Evolutionary conservation across 2,329 filamentous ascomycete species (phyloP).

Genomic region (Phialocephala sp.): DNA sequence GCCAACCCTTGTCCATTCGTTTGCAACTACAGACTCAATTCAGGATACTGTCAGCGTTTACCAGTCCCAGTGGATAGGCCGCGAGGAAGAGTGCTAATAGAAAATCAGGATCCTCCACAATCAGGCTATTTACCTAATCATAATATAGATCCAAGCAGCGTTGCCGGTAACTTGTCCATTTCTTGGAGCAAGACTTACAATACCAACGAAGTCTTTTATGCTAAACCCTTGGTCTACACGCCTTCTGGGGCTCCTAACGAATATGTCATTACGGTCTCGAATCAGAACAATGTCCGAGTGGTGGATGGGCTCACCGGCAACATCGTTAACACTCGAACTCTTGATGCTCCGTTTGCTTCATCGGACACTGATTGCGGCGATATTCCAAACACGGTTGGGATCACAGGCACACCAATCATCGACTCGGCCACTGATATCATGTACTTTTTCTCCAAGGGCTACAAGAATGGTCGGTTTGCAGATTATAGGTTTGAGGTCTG

Average conservation of each 20-base stretch:
- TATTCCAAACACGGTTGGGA: conserved; percentile 28
- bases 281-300: conserved; percentile 63
- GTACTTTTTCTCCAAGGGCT: conserved; percentile 31
- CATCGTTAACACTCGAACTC: conserved; percentile 53
- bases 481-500: neutral
- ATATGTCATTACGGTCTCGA: conserved; percentile 60
- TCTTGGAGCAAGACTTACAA: conserved; percentile 6
- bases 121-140: conserved; percentile 24
- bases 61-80: neutral
- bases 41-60: conserved; percentile 2
- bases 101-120: conserved; percentile 17
- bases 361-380: conserved; percentile 18
- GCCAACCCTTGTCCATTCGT: conserved; percentile 13
- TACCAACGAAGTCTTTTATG: conserved; percentile 47
- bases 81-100: neutral
- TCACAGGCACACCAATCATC: conserved; percentile 31
- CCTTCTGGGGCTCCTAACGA: conserved; percentile 51
- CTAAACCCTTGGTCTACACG: conserved; percentile 58
- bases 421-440: conserved; percentile 27
- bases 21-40: conserved; percentile 1
- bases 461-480: conserved; percentile 13
- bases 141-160: conserved; percentile 17
- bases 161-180: conserved; percentile 4
- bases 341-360: conserved; percentile 52
- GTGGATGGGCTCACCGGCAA: conserved; percentile 59